Evolutionary conservation across 192 early-diverging fungal genomes (phyloP), one percentile per base, ranked within the genome.

Genomic region (Podila epicladia): DNA sequence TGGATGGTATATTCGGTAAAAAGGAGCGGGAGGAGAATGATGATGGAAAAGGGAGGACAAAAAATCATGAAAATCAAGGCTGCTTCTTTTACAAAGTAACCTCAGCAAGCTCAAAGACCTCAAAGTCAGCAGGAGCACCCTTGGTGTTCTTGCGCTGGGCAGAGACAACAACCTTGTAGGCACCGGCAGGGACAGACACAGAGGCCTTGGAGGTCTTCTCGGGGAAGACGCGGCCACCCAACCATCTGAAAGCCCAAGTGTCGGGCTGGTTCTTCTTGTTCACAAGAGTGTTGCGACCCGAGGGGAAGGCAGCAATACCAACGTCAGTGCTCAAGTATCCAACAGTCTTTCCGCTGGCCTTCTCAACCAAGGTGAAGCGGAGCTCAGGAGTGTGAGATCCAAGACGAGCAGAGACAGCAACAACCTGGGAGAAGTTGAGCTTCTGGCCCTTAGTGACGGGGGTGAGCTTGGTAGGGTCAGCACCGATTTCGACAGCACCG

Each of bases 41-140:
- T 29, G 33, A 33, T 33, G 22, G 20, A n/a, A 53, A 53, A 22
- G 22, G 15, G 15, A 53, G 15, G 33, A 33, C 33, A 53, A 53
- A 53, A 53, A 51, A 51, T n/a, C 22, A 19, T 22, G 17, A 53
- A 53, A 24, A 22, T 22, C 17, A 33, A 1, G 92, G 92, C 41
- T 93, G 55, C n/a, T 63, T 87, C 92, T 22, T 19, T 53, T 53
- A 53, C 17, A 53, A 6, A 22, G 51, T 53, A 53, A 53, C 20
- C 17, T 53, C 20, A 53, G 51, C 51, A 53, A 53, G 20, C 9
- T 53, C 51, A 19, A n/a, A 22, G 3, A 19, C 5, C 51, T 53
- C 51, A 53, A 53, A 53, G 22, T 53, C 51, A 53, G 51, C 51
- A 22, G 51, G 15, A 20, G 5, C 22, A 19, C 51, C 51, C 9